Conservation (phyloP, 139 green algal genomes). For the Gonium pectorale region DNA sequence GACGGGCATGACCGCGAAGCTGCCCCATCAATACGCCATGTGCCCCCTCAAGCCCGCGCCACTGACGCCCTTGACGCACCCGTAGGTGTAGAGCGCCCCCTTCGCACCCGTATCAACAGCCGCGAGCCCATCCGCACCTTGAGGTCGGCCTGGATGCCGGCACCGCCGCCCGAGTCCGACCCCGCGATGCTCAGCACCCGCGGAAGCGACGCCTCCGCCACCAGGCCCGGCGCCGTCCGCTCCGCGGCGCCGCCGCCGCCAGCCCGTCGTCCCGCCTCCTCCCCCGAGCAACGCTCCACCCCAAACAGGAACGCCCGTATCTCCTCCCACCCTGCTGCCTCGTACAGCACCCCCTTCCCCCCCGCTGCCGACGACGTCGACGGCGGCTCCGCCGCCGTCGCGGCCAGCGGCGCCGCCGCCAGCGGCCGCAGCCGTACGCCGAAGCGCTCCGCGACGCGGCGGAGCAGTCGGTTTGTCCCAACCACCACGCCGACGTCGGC, state of each 20-base stretch:
- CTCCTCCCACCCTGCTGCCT: conserved; percentile 59
- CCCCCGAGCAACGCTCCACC: background rate
- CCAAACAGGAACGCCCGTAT: conserved; percentile 65
- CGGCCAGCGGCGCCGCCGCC: conserved; percentile 42
- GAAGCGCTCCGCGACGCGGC: conserved; percentile 43
- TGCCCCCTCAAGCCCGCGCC: no score
- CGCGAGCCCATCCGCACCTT: conserved; percentile 62
- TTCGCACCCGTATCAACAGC: no score
- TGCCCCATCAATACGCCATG: no score
- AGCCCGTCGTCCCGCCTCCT: background rate
- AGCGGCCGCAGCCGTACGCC: conserved; percentile 59
- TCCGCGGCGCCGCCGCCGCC: background rate
- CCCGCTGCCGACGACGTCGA: background rate
- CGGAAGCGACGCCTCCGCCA: conserved; percentile 37
- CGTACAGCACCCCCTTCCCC: conserved; percentile 12
- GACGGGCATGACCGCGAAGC: no score
- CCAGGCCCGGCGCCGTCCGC: background rate
- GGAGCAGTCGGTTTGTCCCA: conserved; percentile 67
- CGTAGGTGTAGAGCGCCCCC: no score
- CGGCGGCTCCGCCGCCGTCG: conserved; percentile 23
- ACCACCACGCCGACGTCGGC: conserved; percentile 85
- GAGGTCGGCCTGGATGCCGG: conserved; percentile 92
- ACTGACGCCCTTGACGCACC: no score
- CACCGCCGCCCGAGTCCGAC: conserved; percentile 93
- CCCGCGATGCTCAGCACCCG: conserved; percentile 88